These are phyloP conservation scores for Yamadazyma songkhlaensis DNA, from an alignment of 1,139 yeast genomes.

Conservation along the genomic window DNA sequence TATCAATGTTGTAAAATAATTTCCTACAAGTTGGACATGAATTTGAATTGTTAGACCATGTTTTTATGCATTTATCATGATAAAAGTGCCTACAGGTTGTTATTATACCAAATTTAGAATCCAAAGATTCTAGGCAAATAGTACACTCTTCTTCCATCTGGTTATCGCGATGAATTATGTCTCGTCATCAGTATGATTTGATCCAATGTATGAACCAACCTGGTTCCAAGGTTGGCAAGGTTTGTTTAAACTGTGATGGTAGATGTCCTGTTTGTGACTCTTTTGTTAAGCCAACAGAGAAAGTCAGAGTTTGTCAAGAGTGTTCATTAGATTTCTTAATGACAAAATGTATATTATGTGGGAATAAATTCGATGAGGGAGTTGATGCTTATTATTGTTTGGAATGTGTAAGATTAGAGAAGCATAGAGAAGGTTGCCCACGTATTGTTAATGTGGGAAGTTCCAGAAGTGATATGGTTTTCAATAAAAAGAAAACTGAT, in stretches of 20 bases:
- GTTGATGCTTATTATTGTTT: constrained; percentile 79
- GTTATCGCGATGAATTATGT: constrained; percentile 47
- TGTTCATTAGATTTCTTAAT: constrained; percentile 73
- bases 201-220: constrained; percentile 86
- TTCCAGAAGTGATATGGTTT: constrained; percentile 64
- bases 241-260: constrained; percentile 89
- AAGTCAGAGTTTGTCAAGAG: constrained; percentile 78
- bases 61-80: constrained; percentile 44
- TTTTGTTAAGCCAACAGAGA: constrained; percentile 69
- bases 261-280: constrained; percentile 91
- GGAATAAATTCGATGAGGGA: constrained; percentile 39
- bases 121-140: constrained; percentile 46
- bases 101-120: constrained; percentile 31
- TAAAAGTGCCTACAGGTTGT: constrained; percentile 42
- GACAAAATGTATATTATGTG: constrained; percentile 74
- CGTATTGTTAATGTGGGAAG: constrained; percentile 78
- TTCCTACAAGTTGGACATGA: constrained; percentile 54
- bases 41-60: constrained; percentile 50
- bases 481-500: constrained; percentile 39
- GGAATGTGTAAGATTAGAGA: constrained; percentile 79
- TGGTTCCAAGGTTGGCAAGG: constrained; percentile 64
- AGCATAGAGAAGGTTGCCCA: constrained; percentile 93
- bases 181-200: constrained; percentile 87
- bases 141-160: constrained; percentile 37
- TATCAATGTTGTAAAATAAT: constrained; percentile 27